Evolutionary conservation across 495 filamentous ascomycete genomes (phyloP).

Genomic region (Trichoderma gamsii): DNA sequence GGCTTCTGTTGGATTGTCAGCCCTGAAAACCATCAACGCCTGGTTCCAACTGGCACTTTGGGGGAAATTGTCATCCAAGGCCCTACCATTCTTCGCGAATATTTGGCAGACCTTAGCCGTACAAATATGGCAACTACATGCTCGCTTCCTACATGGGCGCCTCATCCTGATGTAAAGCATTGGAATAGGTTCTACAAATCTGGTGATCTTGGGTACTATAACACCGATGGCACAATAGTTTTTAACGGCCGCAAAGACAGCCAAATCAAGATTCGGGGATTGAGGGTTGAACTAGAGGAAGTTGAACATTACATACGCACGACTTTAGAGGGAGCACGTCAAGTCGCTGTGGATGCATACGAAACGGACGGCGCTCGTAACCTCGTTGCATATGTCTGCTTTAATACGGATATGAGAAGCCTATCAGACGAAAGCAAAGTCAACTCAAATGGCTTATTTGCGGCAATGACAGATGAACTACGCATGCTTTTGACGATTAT

Average conservation of each 20-base stretch:
- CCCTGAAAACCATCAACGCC: slow-evolving; percentile 28
- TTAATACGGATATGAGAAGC: not conserved
- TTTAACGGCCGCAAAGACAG: slow-evolving; percentile 42
- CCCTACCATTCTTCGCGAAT: slow-evolving; percentile 43
- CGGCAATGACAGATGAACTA: not conserved
- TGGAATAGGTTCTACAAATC: slow-evolving; percentile 10
- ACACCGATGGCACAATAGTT: slow-evolving; percentile 11
- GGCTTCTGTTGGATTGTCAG: slow-evolving; percentile 19
- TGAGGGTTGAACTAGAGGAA: slow-evolving; percentile 39
- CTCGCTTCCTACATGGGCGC: not conserved
- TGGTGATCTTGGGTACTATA: slow-evolving; percentile 20
- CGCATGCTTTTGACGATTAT: not conserved
- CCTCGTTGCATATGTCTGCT: not conserved
- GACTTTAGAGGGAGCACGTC: slow-evolving; percentile 23
- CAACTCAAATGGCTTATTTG: not conserved
- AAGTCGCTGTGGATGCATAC: slow-evolving; percentile 43
- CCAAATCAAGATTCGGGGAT: slow-evolving; percentile 23
- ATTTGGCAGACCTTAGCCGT: slow-evolving; percentile 29
- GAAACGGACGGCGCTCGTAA: not conserved
- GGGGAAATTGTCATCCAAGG: slow-evolving; percentile 51
- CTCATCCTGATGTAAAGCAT: not conserved
- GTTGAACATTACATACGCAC: slow-evolving; percentile 27
- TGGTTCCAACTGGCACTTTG: slow-evolving; percentile 37
- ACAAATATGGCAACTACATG: slow-evolving; percentile 16
- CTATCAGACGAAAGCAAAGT: not conserved